Conservation (phyloP, 805 yeast genomes). For the Danielia reshetovae region DNA sequence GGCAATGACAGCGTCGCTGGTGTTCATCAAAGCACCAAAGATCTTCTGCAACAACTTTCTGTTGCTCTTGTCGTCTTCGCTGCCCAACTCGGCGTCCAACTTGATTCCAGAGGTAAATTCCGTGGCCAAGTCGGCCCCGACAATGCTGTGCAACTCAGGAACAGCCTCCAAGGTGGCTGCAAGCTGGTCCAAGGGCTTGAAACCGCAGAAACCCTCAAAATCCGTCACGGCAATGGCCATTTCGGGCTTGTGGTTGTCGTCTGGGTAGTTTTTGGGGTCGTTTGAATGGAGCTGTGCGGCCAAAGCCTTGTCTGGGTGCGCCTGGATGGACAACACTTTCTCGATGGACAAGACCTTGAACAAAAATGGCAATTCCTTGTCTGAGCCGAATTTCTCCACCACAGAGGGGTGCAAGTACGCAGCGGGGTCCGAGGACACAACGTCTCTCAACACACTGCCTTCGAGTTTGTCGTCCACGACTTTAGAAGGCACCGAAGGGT, state of each 20-base stretch:
- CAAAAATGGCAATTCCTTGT: slow-evolving; percentile 78
- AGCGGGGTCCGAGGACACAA: slow-evolving; percentile 58
- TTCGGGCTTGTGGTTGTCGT: slow-evolving; percentile 98
- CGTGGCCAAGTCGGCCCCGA: slow-evolving; percentile 57
- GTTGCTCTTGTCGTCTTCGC: slow-evolving; percentile 53
- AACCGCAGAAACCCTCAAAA: slow-evolving; percentile 97
- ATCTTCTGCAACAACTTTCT: slow-evolving; percentile 66
- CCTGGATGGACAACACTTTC: slow-evolving; percentile 93
- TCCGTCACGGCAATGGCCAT: slow-evolving; percentile 97
- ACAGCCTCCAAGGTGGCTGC: slow-evolving; percentile 62
- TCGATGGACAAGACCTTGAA: slow-evolving; percentile 92
- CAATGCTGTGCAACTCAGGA: slow-evolving; percentile 71
- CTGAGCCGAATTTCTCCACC: slow-evolving; percentile 60
- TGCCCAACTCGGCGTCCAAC: slow-evolving; percentile 41
- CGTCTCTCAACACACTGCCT: slow-evolving; percentile 61
- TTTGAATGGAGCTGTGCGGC: slow-evolving; percentile 69
- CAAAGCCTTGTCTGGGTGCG: slow-evolving; percentile 91
- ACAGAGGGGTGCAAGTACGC: slow-evolving; percentile 56
- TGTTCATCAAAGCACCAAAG: slow-evolving; percentile 81
- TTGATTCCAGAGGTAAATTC: slow-evolving; percentile 51
- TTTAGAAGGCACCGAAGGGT: slow-evolving; percentile 82
- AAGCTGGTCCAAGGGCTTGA: slow-evolving; percentile 82
- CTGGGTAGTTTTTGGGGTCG: slow-evolving; percentile 95
- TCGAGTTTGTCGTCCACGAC: slow-evolving; percentile 32
- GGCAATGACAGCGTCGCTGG: slow-evolving; percentile 57